Conservation (phyloP, 2,329 filamentous ascomycete species). For the Fusarium sp. region DNA sequence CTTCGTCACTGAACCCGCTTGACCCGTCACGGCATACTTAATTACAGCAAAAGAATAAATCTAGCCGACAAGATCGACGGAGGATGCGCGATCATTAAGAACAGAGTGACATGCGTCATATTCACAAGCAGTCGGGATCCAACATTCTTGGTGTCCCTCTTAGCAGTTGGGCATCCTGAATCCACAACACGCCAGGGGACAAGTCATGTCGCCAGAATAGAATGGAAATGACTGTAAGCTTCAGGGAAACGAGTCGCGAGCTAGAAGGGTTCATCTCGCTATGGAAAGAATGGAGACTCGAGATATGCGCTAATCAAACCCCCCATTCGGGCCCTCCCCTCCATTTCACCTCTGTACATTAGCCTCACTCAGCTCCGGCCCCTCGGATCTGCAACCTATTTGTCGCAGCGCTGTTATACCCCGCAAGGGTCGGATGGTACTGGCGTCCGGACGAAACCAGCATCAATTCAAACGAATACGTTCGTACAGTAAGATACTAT, state of each 20-base stretch:
- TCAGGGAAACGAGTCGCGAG: slow-evolving; percentile 17
- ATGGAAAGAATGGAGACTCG: slow-evolving; percentile 41
- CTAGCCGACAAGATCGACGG: slow-evolving; percentile 39
- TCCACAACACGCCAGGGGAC: slow-evolving; percentile 21
- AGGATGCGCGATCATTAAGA: slow-evolving; percentile 30
- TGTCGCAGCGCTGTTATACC: slow-evolving; percentile 40
- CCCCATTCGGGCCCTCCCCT: background rate
- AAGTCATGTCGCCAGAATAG: slow-evolving; percentile 6
- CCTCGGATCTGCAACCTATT: slow-evolving; percentile 46
- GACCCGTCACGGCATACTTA: background rate
- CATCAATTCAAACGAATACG: slow-evolving; percentile 15
- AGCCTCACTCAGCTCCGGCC: slow-evolving; percentile 36
- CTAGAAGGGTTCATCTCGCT: slow-evolving; percentile 40
- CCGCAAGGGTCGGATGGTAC: slow-evolving; percentile 46
- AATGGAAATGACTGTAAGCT: slow-evolving; percentile 20
- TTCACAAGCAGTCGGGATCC: background rate
- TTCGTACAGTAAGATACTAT: background rate
- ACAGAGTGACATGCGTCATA: background rate
- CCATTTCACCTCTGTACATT: too few species aligned
- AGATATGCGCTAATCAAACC: slow-evolving; percentile 22
- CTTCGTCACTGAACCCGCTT: slow-evolving; percentile 11
- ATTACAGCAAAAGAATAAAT: slow-evolving; percentile 3
- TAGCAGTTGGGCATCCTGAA: slow-evolving; percentile 8
- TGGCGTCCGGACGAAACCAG: slow-evolving; percentile 42
- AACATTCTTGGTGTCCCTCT: slow-evolving; percentile 11